Evolutionary conservation across 441 rosid species (phyloP), one percentile per base, ranked within the genome.

Genomic region (Gossypium schwendimanii): DNA sequence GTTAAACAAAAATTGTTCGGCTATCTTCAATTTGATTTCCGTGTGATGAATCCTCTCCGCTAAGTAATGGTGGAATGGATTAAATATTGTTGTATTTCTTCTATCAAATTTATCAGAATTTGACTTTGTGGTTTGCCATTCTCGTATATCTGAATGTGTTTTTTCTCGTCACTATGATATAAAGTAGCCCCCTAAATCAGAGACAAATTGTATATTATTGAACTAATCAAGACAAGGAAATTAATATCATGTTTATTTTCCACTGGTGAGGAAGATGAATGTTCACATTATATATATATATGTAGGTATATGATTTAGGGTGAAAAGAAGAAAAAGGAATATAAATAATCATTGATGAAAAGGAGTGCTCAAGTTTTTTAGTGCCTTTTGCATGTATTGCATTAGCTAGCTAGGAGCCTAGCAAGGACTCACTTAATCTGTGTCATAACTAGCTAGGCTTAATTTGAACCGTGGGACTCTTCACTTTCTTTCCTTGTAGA

Each of bases 21-120:
- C 67, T 55, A 63, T 59, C 15, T 57, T 74, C 72, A 36, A 14
- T 62, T 74, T 67, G 45, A 49, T 67, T 39, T 78, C 12, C 24
- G 58, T 58, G 33, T 21, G 67, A 66, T 64, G 67, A 21, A 63
- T 73, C 59, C 76, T 68, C 49, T 20, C 24, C 44, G 45, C 45
- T 7, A 44, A 63, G 47, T 52, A 23, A 57, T 41, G 67, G 28
- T 55, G 17, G 71, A 68, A 20, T 53, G 70, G 21, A 52, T 63
- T 63, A 44, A 41, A 20, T 49, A 49, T 10, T 72, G 6, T 59
- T 68, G 73, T 68, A 53, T 33, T 62, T 67, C 64, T 60, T 52
- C 44, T 59, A 36, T 47, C 8, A 57, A 44, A 8, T 26, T 59
- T 58, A 59, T 45, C 31, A 58, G 39, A 53, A 31, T 47, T 23